A percentile compares a stretch with the other conserved stretches of the same genome.
phyloP scores from a whole-genome alignment of 345 rosid species.

The Aurinia saxatilis region DNA sequence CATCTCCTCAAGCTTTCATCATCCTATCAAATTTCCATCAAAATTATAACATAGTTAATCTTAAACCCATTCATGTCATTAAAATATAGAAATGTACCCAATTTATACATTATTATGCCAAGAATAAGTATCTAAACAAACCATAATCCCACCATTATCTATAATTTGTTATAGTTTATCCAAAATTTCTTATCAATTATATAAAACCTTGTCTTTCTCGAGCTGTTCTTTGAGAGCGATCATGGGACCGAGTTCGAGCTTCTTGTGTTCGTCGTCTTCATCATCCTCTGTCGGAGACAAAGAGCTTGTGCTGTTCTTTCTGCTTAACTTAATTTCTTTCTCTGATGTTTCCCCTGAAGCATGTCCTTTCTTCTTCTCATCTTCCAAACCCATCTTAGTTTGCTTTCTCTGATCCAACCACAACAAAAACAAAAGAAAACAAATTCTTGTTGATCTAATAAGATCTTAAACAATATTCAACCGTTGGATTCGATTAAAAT shows the following conservation, averaged over 20 bases:
- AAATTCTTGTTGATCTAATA: constrained; percentile 2
- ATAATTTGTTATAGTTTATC: too few species aligned
- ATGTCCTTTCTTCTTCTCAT: constrained; percentile 18
- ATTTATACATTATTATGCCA: background rate
- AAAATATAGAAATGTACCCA: background rate
- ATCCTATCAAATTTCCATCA: constrained; percentile 34
- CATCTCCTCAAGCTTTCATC: constrained; percentile 95
- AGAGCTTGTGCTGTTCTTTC: constrained; percentile 27
- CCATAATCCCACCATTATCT: background rate
- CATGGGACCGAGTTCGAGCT: constrained; percentile 37
- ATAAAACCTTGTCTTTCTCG: constrained; percentile 43
- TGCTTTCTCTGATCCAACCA: background rate
- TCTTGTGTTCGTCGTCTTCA: constrained; percentile 31
- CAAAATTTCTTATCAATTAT: too few species aligned
- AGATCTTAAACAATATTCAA: background rate
- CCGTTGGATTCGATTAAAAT: background rate
- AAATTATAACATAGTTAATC: background rate
- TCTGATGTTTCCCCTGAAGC: constrained; percentile 22
- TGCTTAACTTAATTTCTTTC: constrained; percentile 21
- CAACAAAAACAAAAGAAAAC: background rate
- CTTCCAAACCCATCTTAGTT: constrained; percentile 25
- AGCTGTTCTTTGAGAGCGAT: constrained; percentile 42
- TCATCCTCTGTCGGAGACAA: constrained; percentile 28
- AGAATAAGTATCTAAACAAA: background rate
- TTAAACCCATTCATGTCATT: background rate